Evolutionary conservation across 805 yeast species (phyloP).

Genomic region (Candida incommunis): DNA sequence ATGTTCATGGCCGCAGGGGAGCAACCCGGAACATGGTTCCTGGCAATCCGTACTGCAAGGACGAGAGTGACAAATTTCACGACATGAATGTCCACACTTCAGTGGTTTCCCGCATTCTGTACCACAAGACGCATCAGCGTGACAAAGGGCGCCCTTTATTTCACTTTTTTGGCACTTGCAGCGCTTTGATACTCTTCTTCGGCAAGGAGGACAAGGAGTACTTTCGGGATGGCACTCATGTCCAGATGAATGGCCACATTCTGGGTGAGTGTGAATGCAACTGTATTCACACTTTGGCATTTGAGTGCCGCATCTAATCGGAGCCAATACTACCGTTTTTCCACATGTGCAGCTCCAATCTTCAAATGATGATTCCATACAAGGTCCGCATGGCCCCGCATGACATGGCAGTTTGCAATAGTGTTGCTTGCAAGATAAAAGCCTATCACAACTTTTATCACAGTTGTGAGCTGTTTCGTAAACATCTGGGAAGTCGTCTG

Average conservation of each 20-base stretch:
- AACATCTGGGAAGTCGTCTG: conserved; percentile 35
- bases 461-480: conserved; percentile 70
- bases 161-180: conserved; percentile 50
- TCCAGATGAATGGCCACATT: conserved; percentile 62
- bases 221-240: conserved; percentile 67
- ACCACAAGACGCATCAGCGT: conserved; percentile 60
- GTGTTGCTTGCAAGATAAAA: conserved; percentile 55
- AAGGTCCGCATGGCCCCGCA: conserved; percentile 65
- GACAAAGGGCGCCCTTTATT: conserved; percentile 55
- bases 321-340: conserved; percentile 60
- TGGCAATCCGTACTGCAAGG: conserved; percentile 49
- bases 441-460: conserved; percentile 46
- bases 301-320: conserved; percentile 70
- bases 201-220: conserved; percentile 63
- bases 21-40: conserved; percentile 39
- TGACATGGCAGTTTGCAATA: conserved; percentile 61
- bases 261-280: conserved; percentile 35
- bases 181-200: conserved; percentile 36
- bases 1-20: conserved; percentile 58
- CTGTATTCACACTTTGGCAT: conserved; percentile 52
- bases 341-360: conserved; percentile 77
- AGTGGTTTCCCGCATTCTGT: conserved; percentile 40
- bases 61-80: conserved; percentile 41
- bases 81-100: conserved; percentile 40
- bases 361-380: conserved; percentile 66